phyloP scores from a whole-genome alignment of 768 basidiomycete genomes.

The Saitozyma sp. region DNA sequence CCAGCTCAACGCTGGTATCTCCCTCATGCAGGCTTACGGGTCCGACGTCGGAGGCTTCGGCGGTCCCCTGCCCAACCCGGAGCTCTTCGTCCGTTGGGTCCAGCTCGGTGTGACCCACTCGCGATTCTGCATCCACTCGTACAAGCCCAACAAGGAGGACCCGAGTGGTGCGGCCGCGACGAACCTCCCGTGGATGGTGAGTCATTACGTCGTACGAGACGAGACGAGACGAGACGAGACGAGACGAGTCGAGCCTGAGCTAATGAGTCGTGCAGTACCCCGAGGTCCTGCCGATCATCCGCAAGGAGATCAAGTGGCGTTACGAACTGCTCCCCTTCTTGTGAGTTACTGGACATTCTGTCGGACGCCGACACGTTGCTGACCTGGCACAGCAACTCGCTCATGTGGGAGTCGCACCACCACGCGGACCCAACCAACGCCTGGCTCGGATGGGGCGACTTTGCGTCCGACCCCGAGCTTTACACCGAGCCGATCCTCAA shows the following conservation, averaged over 20 bases:
- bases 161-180: conserved; percentile 37
- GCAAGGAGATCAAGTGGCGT: conserved; percentile 48
- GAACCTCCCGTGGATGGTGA: conserved; percentile 51
- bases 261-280: conserved; percentile 32
- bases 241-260: neutral
- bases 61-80: conserved; percentile 45
- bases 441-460: conserved; percentile 43
- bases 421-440: conserved; percentile 43
- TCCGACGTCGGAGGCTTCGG: conserved; percentile 52
- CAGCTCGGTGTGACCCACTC: conserved; percentile 46
- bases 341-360: conserved; percentile 17
- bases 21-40: conserved; percentile 45
- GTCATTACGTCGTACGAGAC: neutral
- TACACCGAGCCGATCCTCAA: conserved; percentile 44
- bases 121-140: conserved; percentile 51
- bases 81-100: conserved; percentile 51
- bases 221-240: neutral
- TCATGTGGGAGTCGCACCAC: conserved; percentile 46
- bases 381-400: conserved; percentile 28
- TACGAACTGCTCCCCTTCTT: conserved; percentile 52
- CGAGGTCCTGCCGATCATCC: conserved; percentile 44
- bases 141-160: conserved; percentile 49
- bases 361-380: neutral
- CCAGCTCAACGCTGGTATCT: conserved; percentile 47
- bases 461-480: conserved; percentile 43